phyloP scores from a whole-genome alignment of 2,329 filamentous ascomycete genomes.

The Trichoderma semiorbis region DNA sequence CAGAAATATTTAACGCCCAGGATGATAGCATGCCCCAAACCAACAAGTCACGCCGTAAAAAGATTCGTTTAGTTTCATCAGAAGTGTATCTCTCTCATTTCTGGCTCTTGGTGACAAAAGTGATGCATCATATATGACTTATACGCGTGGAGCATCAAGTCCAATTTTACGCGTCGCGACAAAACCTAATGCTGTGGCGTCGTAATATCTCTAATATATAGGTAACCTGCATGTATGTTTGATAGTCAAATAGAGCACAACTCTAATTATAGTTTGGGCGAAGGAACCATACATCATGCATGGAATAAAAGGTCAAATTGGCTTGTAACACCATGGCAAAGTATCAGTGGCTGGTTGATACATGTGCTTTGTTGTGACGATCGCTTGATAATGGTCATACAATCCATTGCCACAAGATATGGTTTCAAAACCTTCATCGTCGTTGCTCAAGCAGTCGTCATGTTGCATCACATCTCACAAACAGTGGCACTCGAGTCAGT shows the following conservation, averaged over 20 bases:
- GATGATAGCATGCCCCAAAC: not conserved
- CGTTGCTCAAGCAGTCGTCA: not conserved
- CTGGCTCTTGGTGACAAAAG: not conserved
- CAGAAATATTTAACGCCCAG: not conserved
- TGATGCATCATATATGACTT: not conserved
- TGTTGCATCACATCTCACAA: not conserved
- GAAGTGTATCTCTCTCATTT: not conserved
- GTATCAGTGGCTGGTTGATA: not conserved
- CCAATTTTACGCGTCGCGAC: not conserved
- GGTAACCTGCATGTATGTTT: not conserved
- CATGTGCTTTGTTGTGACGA: not conserved
- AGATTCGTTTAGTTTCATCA: not conserved
- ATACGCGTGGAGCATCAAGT: not conserved
- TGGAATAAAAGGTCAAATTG: not conserved
- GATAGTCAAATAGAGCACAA: not conserved
- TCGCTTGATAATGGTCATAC: not conserved
- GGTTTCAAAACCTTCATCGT: not conserved
- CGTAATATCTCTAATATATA: not conserved
- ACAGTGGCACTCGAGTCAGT: not conserved
- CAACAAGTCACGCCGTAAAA: not conserved
- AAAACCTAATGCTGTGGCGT: not conserved
- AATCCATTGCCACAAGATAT: not conserved
- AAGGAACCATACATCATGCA: not conserved
- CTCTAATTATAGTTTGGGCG: not conserved
- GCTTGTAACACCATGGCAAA: not conserved